Conservation (phyloP, 2,329 filamentous ascomycete genomes). For the Diaporthe humulicola region DNA sequence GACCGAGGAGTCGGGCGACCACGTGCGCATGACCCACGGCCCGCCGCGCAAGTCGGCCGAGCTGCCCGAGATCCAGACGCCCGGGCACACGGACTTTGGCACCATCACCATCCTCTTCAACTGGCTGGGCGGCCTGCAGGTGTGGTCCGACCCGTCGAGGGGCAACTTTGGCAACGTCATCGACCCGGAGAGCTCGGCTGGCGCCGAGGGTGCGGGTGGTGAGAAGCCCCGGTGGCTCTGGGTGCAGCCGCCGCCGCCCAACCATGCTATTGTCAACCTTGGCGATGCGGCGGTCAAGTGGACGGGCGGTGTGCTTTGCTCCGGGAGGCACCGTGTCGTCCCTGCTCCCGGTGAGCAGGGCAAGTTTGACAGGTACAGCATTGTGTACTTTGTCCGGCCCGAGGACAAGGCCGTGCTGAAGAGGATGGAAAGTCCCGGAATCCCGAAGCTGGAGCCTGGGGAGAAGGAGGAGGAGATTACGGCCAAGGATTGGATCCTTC, state of each 20-base stretch:
- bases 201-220: neutral
- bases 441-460: constrained; percentile 35
- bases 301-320: constrained; percentile 49
- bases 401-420: constrained; percentile 40
- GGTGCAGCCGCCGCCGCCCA: constrained; percentile 50
- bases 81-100: constrained; percentile 54
- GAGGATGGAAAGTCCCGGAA: constrained; percentile 36
- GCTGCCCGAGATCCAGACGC: constrained; percentile 39
- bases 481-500: constrained; percentile 40
- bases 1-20: constrained; percentile 39
- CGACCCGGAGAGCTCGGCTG: constrained; percentile 33
- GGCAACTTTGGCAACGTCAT: constrained; percentile 37
- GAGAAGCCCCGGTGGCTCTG: constrained; percentile 47
- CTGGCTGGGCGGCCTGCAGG: constrained; percentile 54
- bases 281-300: constrained; percentile 54
- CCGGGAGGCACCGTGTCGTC: constrained; percentile 51
- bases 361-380: constrained; percentile 36
- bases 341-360: constrained; percentile 45
- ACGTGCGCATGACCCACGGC: constrained; percentile 40
- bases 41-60: constrained; percentile 36
- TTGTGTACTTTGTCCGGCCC: constrained; percentile 42
- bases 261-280: constrained; percentile 52
- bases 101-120: constrained; percentile 56
- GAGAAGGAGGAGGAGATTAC: constrained; percentile 37
- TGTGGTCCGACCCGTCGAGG: constrained; percentile 42